These are phyloP conservation scores for Backusella macrospora DNA, from an alignment of 192 early-diverging fungal species.

Conservation along the genomic window DNA sequence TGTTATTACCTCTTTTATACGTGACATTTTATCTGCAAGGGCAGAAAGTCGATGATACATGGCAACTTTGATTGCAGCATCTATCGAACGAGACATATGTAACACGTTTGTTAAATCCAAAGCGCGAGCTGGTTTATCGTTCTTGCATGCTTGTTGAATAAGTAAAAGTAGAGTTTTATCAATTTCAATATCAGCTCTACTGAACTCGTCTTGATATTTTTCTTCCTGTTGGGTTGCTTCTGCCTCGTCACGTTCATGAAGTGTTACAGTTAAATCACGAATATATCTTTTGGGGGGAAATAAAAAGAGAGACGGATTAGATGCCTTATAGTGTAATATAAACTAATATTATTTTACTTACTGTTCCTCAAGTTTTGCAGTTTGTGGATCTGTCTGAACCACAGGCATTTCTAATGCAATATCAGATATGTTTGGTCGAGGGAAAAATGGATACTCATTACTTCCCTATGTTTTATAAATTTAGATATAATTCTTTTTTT, in stretches of 20 bases:
- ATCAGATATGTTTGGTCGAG: constrained; percentile 70
- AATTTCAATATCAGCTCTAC: constrained; percentile 66
- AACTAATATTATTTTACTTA: constrained; percentile 21
- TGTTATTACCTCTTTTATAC: constrained; percentile 32
- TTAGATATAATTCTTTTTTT: background rate
- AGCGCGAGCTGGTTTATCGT: constrained; percentile 74
- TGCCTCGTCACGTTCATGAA: constrained; percentile 62
- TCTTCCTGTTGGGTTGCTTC: constrained; percentile 37
- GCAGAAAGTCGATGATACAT: constrained; percentile 59
- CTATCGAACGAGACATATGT: constrained; percentile 65
- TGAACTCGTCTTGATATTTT: constrained; percentile 41
- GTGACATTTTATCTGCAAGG: constrained; percentile 79
- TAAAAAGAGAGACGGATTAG: background rate
- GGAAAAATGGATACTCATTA: constrained; percentile 65
- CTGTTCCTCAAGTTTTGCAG: constrained; percentile 43
- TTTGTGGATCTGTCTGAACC: constrained; percentile 52
- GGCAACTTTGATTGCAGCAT: constrained; percentile 86
- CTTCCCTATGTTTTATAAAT: constrained; percentile 40
- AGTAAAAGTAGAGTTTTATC: constrained; percentile 80
- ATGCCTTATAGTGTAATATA: background rate
- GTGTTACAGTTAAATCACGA: constrained; percentile 53
- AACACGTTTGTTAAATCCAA: constrained; percentile 77
- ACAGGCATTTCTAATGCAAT: constrained; percentile 70
- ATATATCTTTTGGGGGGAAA: constrained; percentile 37
- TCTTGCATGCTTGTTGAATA: constrained; percentile 81